phyloP scores from a whole-genome alignment of 176 grass and related monocot genomes.

The Saccharum officinarum region DNA sequence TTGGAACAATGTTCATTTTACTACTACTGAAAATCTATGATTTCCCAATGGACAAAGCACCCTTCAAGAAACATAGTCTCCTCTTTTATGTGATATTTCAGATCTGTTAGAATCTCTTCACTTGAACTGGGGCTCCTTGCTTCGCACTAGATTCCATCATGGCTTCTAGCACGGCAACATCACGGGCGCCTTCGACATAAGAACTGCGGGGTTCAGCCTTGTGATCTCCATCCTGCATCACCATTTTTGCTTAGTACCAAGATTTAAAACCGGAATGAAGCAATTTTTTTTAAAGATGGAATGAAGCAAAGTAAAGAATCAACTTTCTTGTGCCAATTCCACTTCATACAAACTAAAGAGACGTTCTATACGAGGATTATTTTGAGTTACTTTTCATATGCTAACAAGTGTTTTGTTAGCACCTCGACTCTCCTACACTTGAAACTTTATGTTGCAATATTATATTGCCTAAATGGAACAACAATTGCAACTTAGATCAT shows the following conservation, averaged over 20 bases:
- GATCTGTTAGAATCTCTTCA: slow-evolving; percentile 62
- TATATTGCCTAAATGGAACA: slow-evolving; percentile 10
- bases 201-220: slow-evolving; percentile 68
- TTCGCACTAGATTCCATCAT: slow-evolving; percentile 86
- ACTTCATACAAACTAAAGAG: not conserved
- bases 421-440: not conserved
- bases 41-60: not conserved
- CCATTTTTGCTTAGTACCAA: not conserved
- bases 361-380: not conserved
- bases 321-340: not conserved
- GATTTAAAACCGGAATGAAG: not conserved
- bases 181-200: slow-evolving; percentile 77
- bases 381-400: not conserved
- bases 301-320: not conserved
- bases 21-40: not conserved
- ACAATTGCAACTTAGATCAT: not conserved
- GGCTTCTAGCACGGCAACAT: slow-evolving; percentile 90
- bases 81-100: not conserved
- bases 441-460: not conserved
- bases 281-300: not conserved
- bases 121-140: slow-evolving; percentile 62
- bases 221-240: slow-evolving; percentile 61
- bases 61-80: not conserved
- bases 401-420: not conserved
- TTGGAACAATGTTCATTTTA: slow-evolving; percentile 10